Evolutionary conservation across 106 monocot genomes (phyloP), one percentile per base, ranked within the genome.

Genomic region (Phalaenopsis equestris): DNA sequence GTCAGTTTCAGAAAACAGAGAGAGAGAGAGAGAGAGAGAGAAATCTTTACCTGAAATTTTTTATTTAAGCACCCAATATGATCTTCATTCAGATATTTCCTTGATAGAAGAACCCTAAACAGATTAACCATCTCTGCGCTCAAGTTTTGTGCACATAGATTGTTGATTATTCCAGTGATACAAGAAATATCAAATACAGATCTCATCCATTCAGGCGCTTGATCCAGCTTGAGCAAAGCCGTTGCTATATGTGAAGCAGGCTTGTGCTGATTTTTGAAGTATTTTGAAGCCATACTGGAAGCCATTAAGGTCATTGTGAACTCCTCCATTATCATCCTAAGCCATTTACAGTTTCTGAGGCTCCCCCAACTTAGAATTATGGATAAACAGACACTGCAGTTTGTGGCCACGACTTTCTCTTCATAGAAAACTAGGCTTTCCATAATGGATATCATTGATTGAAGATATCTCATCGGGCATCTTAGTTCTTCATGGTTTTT

Each of bases 101-200:
- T 85, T 2, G 45, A 56, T 82, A 88, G 75, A 37, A 99, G 82
- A 67, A 86, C 89, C 57, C 83, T 77, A 75, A 99, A 92, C 38
- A 99, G 86, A 82, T 73, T 87, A 21, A 99, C 90, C 77, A 94
- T 91, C 75, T 94, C 94, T 70, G 84, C 57, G 42, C 83, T 94
- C 68, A 99, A 56, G 77, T 87, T 93, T 47, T 82, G 79, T 42
- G 89, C 92, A 55, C 86, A 90, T 84, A 99, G 86, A 61, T 90
- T 91, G 42, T 77, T 77, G 55, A 93, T 30, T 42, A 94, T 89
- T 15, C 91, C 88, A 82, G 90, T 89, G 76, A 99, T 81, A 77
- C 84, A 87, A 10, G 83, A 81, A 58, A 16, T 38, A 38, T 81
- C 73, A 72, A 99, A 91, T 77, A 93, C 83, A 45, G 87, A 84